Evolutionary conservation across 805 yeast species (phyloP).

Genomic region (Blastobotrys robertii): DNA sequence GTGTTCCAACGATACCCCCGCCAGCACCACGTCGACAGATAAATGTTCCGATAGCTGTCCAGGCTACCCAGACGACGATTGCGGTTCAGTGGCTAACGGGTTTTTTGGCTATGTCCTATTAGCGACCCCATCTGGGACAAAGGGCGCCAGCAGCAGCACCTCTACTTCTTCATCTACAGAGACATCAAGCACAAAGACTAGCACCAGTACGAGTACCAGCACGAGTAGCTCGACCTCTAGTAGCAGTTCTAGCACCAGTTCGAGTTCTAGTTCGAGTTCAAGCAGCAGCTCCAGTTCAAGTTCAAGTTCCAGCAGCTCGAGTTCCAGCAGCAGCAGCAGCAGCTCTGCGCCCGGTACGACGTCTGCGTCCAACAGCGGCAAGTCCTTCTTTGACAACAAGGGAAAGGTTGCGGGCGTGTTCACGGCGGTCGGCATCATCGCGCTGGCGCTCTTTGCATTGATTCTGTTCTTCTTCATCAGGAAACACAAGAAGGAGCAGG

Average conservation of each 20-base stretch:
- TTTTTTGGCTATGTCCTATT: constrained; percentile 46
- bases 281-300: constrained; percentile 6
- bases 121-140: constrained; percentile 27
- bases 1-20: constrained; percentile 50
- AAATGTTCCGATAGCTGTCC: constrained; percentile 34
- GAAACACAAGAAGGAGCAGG: constrained; percentile 12
- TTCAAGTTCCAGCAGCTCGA: constrained; percentile 7
- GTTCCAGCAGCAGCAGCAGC: not conserved
- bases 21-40: constrained; percentile 26
- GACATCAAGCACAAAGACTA: constrained; percentile 12
- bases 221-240: constrained; percentile 6
- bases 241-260: constrained; percentile 8
- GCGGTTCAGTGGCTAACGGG: constrained; percentile 35
- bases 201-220: constrained; percentile 10
- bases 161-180: constrained; percentile 11
- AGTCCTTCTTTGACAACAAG: constrained; percentile 51
- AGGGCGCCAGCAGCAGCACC: constrained; percentile 10
- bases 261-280: constrained; percentile 15
- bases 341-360: constrained; percentile 1
- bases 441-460: constrained; percentile 34
- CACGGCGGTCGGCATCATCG: constrained; percentile 65
- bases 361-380: constrained; percentile 9
- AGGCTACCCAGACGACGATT: constrained; percentile 35
- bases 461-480: constrained; percentile 37
- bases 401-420: constrained; percentile 85